phyloP scores from a whole-genome alignment of 306 rosid species.

The Medicago arabica region DNA sequence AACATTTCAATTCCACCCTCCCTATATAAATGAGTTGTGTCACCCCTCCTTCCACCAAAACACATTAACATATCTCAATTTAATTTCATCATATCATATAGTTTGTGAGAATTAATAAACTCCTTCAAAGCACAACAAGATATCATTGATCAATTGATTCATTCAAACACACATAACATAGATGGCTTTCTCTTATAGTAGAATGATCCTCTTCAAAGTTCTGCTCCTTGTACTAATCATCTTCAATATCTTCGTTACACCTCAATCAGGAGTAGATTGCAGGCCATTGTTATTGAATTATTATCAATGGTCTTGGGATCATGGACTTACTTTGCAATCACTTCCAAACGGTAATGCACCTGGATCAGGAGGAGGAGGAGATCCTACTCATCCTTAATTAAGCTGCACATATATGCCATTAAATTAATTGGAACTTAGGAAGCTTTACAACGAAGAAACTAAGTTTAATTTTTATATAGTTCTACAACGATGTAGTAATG shows the following conservation, averaged over 20 bases:
- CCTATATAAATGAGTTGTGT: constrained; percentile 19
- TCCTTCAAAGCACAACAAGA: background rate
- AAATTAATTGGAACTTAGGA: too few relatives aligned
- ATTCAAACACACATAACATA: background rate
- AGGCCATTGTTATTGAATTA: constrained; percentile 43
- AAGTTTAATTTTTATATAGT: background rate
- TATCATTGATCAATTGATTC: background rate
- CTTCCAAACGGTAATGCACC: constrained; percentile 32
- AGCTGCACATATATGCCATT: too few relatives aligned
- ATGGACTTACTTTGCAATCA: constrained; percentile 37
- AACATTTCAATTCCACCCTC: constrained; percentile 3
- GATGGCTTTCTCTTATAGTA: constrained; percentile 30
- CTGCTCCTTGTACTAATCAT: constrained; percentile 18
- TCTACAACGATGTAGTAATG: background rate
- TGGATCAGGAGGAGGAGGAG: background rate
- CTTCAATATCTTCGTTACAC: constrained; percentile 22
- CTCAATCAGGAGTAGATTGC: constrained; percentile 34
- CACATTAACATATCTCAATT: constrained; percentile 1
- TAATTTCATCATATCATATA: background rate
- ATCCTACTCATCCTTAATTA: constrained; percentile 30
- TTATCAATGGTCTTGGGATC: constrained; percentile 32
- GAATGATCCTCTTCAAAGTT: constrained; percentile 25
- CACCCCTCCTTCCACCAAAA: constrained; percentile 7
- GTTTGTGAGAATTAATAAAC: background rate
- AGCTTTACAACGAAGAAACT: background rate